Base-by-base conservation (phyloP, 2,329 filamentous ascomycete species). In the Colletotrichum musae region DNA sequence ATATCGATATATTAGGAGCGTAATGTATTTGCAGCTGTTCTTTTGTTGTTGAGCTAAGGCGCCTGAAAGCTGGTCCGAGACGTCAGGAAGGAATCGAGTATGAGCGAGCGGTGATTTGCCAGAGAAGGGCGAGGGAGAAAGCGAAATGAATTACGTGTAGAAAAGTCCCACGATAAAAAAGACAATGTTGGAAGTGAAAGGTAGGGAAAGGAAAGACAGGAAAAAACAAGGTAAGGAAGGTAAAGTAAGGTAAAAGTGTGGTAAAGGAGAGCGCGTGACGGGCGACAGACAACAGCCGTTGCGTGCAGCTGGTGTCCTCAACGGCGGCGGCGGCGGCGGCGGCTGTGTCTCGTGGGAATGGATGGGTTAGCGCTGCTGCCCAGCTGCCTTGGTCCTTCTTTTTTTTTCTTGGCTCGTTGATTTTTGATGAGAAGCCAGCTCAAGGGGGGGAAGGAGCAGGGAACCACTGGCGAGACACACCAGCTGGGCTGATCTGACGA, bases 251-350 rank as follows among this genome's bases (percentile, higher is more conserved):
- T 24, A 52, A 59, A 16, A 48, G 65, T 21, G 65, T 24, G 36
- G 58, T 21, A 47, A 59, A 54, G 50, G 56, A 50, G 66, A 48
- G 66, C 62, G 66, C 63, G 67, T 61, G 63, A 66, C 57, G 57
- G 50, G 57, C 47, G 63, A 50, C 41, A 28, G 50, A 50, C 41
- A 59, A 50, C 66, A 65, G 36, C 56, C 54, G 66, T 66, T 69
- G 61, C 47, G 59, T 47, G 39, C 59, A 62, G 56, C 61, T 54
- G 66, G 45, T 26, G 45, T 41, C 54, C 60, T 69, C 62, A 70
- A 70, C 57, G 67, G 67, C 67, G 54, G 66, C 62, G 61, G 65
- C 60, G 65, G 66, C 66, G 54, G 66, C 62, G 61, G 65, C 61
- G 65, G 66, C 66, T 67, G 62, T 67, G 67, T 67, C 56, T 70